Percentiles rank a stretch among this genome's conserved stretches.
phyloP scores from a whole-genome alignment of 345 rosid species.

The Lumnitzera racemosa region DNA sequence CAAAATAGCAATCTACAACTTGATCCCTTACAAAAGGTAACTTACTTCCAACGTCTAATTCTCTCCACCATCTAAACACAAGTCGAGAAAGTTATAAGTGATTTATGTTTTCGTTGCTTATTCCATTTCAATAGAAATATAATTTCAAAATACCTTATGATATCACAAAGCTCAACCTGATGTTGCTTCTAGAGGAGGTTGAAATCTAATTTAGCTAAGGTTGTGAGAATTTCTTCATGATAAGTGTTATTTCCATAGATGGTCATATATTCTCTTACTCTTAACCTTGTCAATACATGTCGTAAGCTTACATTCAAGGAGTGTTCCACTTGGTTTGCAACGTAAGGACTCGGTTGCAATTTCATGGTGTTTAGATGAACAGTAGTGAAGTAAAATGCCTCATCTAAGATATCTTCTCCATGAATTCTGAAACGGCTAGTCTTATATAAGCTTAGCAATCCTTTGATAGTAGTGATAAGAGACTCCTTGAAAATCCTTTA shows the following conservation, averaged over 20 bases:
- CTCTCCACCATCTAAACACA: conserved; percentile 5
- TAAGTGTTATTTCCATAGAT: not conserved
- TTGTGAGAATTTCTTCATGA: not conserved
- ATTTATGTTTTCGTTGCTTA: too few species aligned
- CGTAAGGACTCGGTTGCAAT: not conserved
- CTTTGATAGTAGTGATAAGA: too few species aligned
- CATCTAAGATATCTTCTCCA: too few species aligned
- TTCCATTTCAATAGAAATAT: too few species aligned
- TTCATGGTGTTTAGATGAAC: not conserved
- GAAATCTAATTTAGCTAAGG: conserved; percentile 17
- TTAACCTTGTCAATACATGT: conserved; percentile 1
- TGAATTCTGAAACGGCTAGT: too few species aligned
- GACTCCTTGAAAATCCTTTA: too few species aligned
- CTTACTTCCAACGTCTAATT: conserved; percentile 1
- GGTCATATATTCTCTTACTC: conserved; percentile 1
- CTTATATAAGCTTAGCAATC: too few species aligned
- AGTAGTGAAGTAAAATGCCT: too few species aligned
- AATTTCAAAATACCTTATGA: conserved; percentile 4
- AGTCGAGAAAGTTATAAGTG: not conserved
- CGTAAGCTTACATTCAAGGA: conserved; percentile 3
- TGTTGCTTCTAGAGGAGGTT: conserved; percentile 13
- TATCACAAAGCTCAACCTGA: conserved; percentile 5
- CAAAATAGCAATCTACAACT: not conserved
- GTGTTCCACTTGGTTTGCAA: not conserved
- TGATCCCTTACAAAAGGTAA: not conserved